Evolutionary conservation across 2,329 filamentous ascomycete genomes (phyloP).

Genomic region (Ophiognomonia clavigignenti-juglandacearum): DNA sequence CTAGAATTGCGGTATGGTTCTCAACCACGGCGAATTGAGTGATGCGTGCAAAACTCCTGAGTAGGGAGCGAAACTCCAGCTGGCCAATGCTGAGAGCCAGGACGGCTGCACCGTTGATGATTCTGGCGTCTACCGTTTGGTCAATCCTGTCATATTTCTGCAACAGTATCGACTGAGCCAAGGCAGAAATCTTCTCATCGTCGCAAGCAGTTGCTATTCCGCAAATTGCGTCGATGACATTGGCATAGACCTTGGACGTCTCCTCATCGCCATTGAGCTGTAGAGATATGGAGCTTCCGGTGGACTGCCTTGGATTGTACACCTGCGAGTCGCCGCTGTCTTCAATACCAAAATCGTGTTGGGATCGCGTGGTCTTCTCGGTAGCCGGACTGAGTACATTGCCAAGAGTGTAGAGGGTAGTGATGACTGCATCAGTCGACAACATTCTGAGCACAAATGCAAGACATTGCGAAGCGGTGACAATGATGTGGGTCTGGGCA

Average conservation of each 20-base stretch:
- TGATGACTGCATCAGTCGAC: constrained; percentile 90
- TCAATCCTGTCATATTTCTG: constrained; percentile 90
- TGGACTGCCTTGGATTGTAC: constrained; percentile 53
- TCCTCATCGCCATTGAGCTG: constrained; percentile 73
- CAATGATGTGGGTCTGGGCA: constrained; percentile 63
- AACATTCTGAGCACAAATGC: constrained; percentile 76
- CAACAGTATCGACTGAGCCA: constrained; percentile 93
- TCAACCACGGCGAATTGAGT: constrained; percentile 68
- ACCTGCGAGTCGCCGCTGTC: constrained; percentile 36
- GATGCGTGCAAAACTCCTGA: constrained; percentile 77
- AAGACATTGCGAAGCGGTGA: constrained; percentile 76
- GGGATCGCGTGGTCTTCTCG: constrained; percentile 30
- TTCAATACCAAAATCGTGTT: constrained; percentile 31
- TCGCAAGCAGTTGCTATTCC: constrained; percentile 77
- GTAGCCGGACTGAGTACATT: constrained; percentile 81
- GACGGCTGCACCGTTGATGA: constrained; percentile 75
- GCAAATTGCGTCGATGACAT: constrained; percentile 93
- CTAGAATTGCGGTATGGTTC: constrained; percentile 60
- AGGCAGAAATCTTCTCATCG: constrained; percentile 86
- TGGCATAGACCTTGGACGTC: constrained; percentile 69
- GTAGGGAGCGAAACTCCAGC: constrained; percentile 76
- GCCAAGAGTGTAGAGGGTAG: constrained; percentile 91
- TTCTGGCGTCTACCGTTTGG: constrained; percentile 72
- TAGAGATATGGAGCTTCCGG: constrained; percentile 76
- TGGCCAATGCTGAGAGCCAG: constrained; percentile 73